phyloP scores from a whole-genome alignment of 768 basidiomycete genomes.

The Cystofilobasidium macerans region DNA sequence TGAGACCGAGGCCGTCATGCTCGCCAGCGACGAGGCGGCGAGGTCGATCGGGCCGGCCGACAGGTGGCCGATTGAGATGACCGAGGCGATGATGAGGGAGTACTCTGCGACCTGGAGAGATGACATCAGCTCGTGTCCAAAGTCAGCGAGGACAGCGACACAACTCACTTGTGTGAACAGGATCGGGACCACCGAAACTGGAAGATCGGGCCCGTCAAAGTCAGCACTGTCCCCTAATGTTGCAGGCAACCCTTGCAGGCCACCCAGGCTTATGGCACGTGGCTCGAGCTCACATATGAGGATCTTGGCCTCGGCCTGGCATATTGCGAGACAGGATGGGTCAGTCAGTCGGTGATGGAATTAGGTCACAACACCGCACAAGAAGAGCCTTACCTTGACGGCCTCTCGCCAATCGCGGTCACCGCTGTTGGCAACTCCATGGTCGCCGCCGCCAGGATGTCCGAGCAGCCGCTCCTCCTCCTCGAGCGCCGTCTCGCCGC shows the following conservation, averaged over 20 bases:
- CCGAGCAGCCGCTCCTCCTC: constrained; percentile 25
- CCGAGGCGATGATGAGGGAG: constrained; percentile 65
- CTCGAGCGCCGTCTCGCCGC: constrained; percentile 24
- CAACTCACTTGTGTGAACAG: constrained; percentile 20
- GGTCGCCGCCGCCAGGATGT: constrained; percentile 17
- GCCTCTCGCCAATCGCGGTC: constrained; percentile 16
- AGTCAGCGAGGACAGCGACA: too few species aligned
- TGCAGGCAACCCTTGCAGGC: too few species aligned
- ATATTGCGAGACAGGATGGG: background rate
- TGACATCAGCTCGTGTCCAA: too few species aligned
- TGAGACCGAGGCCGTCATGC: constrained; percentile 45
- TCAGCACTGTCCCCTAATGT: background rate
- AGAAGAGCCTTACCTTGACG: background rate
- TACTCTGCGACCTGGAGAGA: constrained; percentile 55
- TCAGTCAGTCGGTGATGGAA: background rate
- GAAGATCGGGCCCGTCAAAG: background rate
- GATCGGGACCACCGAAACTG: constrained; percentile 20
- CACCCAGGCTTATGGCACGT: background rate
- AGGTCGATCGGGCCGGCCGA: constrained; percentile 62
- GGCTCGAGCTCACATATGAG: background rate
- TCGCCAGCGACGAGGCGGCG: constrained; percentile 56
- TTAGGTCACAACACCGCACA: background rate
- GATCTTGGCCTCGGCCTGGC: constrained; percentile 19
- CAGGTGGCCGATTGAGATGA: constrained; percentile 79
- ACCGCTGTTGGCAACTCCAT: background rate